Percentiles rank a stretch among this genome's conserved stretches.
Evolutionary conservation across 2,329 filamentous ascomycete species (phyloP).

Genomic region (Trichoderma citrinoviride): DNA sequence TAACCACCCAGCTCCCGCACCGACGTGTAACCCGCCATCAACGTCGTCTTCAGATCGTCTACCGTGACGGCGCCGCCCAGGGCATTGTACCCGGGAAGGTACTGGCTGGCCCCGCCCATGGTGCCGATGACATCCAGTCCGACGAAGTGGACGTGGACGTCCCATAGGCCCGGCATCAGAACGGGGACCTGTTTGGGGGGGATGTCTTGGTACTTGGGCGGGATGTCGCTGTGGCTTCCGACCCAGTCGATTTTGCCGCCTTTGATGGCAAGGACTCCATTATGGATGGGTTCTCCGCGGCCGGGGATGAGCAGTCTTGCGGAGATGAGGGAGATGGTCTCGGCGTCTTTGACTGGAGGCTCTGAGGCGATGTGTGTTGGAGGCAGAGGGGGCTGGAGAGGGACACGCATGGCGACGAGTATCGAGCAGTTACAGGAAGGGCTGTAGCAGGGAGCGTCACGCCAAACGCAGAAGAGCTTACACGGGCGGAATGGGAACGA

Average conservation of each 20-base stretch:
- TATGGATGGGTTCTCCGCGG: constrained; percentile 34
- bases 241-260: constrained; percentile 41
- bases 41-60: constrained; percentile 36
- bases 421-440: not conserved
- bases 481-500: too few relatives aligned
- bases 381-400: constrained; percentile 12
- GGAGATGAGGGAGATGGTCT: constrained; percentile 27
- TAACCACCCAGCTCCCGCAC: constrained; percentile 50
- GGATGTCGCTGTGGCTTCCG: constrained; percentile 26
- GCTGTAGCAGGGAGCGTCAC: too few relatives aligned
- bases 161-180: constrained; percentile 53
- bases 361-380: constrained; percentile 18
- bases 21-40: constrained; percentile 49
- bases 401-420: constrained; percentile 21
- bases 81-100: constrained; percentile 22
- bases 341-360: constrained; percentile 13
- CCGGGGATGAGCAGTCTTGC: constrained; percentile 39
- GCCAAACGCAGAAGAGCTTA: too few relatives aligned
- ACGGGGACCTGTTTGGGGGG: constrained; percentile 40
- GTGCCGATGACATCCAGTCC: constrained; percentile 31
- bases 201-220: constrained; percentile 27
- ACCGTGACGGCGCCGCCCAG: constrained; percentile 23
- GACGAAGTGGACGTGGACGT: constrained; percentile 49
- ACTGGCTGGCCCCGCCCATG: not conserved
- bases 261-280: constrained; percentile 39